Conservation (phyloP, 192 early-diverging fungal species). For the Coemansia sp. region DNA sequence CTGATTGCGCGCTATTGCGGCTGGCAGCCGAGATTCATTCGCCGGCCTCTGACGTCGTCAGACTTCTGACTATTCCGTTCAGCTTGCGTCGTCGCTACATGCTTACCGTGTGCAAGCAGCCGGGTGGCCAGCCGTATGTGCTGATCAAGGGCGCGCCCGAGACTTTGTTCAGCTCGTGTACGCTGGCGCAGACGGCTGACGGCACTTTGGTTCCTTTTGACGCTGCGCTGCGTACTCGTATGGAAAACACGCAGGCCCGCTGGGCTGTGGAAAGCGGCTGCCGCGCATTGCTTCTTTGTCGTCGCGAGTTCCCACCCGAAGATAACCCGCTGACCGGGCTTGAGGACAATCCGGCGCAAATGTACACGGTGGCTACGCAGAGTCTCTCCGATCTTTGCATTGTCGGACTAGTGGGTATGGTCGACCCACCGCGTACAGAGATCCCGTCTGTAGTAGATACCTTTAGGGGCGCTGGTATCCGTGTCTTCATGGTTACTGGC, state of each 20-base stretch:
- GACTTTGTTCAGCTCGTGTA: conserved; percentile 59
- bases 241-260: conserved; percentile 46
- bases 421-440: conserved; percentile 83
- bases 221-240: conserved; percentile 19
- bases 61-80: conserved; percentile 63
- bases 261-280: conserved; percentile 58
- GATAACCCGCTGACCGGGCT: conserved; percentile 50
- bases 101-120: conserved; percentile 48
- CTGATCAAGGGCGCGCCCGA: conserved; percentile 84
- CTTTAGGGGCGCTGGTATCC: conserved; percentile 64
- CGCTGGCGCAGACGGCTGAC: conserved; percentile 38
- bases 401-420: conserved; percentile 74
- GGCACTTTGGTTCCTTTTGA: conserved; percentile 47
- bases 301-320: conserved; percentile 25
- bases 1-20: conserved; percentile 78
- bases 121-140: conserved; percentile 33
- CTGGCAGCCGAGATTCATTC: conserved; percentile 55
- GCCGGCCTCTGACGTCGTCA: conserved; percentile 19
- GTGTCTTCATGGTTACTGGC: conserved; percentile 86
- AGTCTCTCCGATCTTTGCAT: conserved; percentile 58
- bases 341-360: conserved; percentile 26
- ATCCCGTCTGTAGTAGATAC: conserved; percentile 61
- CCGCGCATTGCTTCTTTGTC: conserved; percentile 58
- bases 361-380: conserved; percentile 28
- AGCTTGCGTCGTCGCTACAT: conserved; percentile 76